These are phyloP conservation scores for Elaeis oleifera DNA, from an alignment of 202 grass and related monocot species.

Conservation along the genomic window DNA sequence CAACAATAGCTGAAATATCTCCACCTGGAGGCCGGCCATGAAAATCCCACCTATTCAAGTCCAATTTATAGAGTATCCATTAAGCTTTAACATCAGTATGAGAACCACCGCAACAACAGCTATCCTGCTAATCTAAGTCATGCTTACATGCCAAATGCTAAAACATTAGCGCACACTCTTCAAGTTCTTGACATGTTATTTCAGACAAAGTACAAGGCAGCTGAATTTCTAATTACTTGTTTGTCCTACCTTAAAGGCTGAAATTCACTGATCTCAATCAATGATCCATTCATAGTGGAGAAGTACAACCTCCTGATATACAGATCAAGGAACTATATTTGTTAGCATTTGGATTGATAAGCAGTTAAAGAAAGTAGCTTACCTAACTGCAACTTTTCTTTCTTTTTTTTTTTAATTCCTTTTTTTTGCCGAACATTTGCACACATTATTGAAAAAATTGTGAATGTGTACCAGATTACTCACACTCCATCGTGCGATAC, in stretches of 20 bases:
- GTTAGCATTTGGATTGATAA: conserved; percentile 9
- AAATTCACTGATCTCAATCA: conserved; percentile 79
- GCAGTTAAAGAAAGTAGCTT: too few relatives aligned
- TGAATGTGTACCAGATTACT: conserved; percentile 26
- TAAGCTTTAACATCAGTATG: background rate
- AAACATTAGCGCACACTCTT: too few relatives aligned
- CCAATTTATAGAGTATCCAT: background rate
- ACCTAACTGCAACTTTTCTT: too few relatives aligned
- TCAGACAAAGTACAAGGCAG: too few relatives aligned
- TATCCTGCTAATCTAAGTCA: background rate
- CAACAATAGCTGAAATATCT: conserved; percentile 71
- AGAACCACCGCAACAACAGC: conserved; percentile 9
- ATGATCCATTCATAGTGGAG: conserved; percentile 47
- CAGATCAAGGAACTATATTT: conserved; percentile 24
- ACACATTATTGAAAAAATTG: background rate
- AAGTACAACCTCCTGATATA: conserved; percentile 70
- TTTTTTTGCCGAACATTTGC: too few relatives aligned
- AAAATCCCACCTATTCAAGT: conserved; percentile 59
- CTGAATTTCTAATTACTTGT: too few relatives aligned
- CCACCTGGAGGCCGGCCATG: conserved; percentile 80
- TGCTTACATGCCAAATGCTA: too few relatives aligned
- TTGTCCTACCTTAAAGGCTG: conserved; percentile 67
- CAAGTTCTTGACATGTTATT: too few relatives aligned
- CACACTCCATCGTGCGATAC: conserved; percentile 69
- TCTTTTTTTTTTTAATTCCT: too few relatives aligned